A percentile compares a stretch with the other conserved stretches of the same genome.
These are phyloP conservation scores for Dissoconium aciculare DNA, from an alignment of 2,329 filamentous ascomycete species.

Conservation along the genomic window DNA sequence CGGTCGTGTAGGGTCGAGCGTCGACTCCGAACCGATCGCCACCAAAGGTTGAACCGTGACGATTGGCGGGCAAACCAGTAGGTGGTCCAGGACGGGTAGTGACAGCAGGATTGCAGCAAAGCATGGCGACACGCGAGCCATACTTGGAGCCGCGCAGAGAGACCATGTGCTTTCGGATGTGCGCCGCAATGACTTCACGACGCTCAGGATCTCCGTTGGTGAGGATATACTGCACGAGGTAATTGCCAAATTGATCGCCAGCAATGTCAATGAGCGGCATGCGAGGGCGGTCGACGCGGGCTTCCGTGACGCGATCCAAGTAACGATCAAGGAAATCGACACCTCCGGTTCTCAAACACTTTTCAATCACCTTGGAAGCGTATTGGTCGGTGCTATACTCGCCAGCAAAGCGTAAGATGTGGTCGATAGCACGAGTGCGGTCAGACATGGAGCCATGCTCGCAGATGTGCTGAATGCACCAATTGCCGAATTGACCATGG, in stretches of 20 bases:
- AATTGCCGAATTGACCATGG: conserved; percentile 96
- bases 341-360: conserved; percentile 93
- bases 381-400: conserved; percentile 99
- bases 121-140: conserved; percentile 94
- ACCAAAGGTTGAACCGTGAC: conserved; percentile 8
- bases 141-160: conserved; percentile 97
- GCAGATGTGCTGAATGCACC: conserved; percentile 99
- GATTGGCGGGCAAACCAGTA: conserved; percentile 36
- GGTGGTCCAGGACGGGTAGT: conserved; percentile 79
- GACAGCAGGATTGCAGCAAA: conserved; percentile 88
- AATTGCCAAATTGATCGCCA: conserved; percentile 97
- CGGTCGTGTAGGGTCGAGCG: neutral
- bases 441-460: conserved; percentile 87
- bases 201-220: conserved; percentile 77
- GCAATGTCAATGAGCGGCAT: conserved; percentile 97
- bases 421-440: conserved; percentile 83
- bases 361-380: conserved; percentile 97
- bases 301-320: conserved; percentile 84
- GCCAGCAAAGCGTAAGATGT: conserved; percentile 81
- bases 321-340: conserved; percentile 83
- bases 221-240: conserved; percentile 92
- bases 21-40: neutral
- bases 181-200: conserved; percentile 78
- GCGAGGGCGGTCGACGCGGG: conserved; percentile 74
- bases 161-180: conserved; percentile 98